Conservation (phyloP, 495 filamentous ascomycete species). For the Daldinia vernicosa region DNA sequence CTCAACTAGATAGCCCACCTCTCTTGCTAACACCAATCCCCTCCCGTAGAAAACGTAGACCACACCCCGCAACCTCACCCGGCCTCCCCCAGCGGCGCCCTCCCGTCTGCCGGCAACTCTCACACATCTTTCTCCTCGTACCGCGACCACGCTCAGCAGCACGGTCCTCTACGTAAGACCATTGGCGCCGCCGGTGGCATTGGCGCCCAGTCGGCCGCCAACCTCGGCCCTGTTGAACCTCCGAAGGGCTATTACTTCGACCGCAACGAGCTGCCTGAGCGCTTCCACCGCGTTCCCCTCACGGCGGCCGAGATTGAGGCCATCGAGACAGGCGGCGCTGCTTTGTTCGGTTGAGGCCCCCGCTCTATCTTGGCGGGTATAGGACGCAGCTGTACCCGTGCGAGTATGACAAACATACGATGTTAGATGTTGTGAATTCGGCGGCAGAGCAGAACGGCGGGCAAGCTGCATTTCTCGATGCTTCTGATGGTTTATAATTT, state of each 20-base stretch:
- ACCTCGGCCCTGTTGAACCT: constrained; percentile 76
- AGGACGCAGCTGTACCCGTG: not conserved
- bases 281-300: constrained; percentile 80
- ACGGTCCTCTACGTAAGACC: constrained; percentile 80
- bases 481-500: constrained; percentile 24
- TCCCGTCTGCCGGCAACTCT: constrained; percentile 57
- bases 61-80: constrained; percentile 71
- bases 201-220: constrained; percentile 69
- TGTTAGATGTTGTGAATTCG: constrained; percentile 8
- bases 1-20: too few relatives aligned
- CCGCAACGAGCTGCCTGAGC: constrained; percentile 81
- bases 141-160: constrained; percentile 90
- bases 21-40: constrained; percentile 19
- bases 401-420: not conserved
- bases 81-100: constrained; percentile 55
- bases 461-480: not conserved
- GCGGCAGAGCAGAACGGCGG: not conserved
- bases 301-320: constrained; percentile 90
- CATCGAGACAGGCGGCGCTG: constrained; percentile 88
- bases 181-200: constrained; percentile 63
- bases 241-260: constrained; percentile 84
- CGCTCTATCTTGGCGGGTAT: not conserved
- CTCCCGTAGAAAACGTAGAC: constrained; percentile 68
- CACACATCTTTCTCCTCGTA: constrained; percentile 88
- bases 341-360: constrained; percentile 49